phyloP scores from a whole-genome alignment of 2,329 filamentous ascomycete genomes.

The Blastomyces percursus region DNA sequence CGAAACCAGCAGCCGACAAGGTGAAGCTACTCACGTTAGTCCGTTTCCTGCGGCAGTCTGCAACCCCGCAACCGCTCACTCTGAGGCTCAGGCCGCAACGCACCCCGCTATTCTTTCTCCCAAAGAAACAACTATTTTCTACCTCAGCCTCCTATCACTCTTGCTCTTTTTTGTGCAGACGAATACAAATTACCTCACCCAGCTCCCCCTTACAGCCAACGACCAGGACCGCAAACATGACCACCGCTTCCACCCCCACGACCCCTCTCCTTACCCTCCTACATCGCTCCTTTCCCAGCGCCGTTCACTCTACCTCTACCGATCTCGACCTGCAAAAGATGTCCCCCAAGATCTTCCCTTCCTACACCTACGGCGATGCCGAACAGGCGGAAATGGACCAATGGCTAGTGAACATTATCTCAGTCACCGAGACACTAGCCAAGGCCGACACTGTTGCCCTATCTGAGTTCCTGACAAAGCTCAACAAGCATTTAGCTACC shows the following conservation, averaged over 20 bases:
- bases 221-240: slow-evolving; percentile 15
- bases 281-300: slow-evolving; percentile 34
- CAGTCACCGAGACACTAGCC: slow-evolving; percentile 46
- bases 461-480: slow-evolving; percentile 57
- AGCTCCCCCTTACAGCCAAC: neutral
- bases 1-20: slow-evolving; percentile 3
- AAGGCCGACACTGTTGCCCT: slow-evolving; percentile 45
- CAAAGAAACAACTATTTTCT: neutral
- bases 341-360: slow-evolving; percentile 54
- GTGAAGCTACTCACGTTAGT: slow-evolving; percentile 10
- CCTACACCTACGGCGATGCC: slow-evolving; percentile 59
- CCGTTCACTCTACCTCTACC: slow-evolving; percentile 30
- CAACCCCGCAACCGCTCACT: slow-evolving; percentile 13
- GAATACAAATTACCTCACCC: neutral
- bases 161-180: neutral
- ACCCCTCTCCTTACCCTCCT: slow-evolving; percentile 36
- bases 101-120: slow-evolving; percentile 2
- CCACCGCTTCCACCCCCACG: slow-evolving; percentile 29
- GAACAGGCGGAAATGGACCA: slow-evolving; percentile 82
- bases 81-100: neutral
- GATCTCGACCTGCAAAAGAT: slow-evolving; percentile 36
- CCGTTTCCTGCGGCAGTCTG: slow-evolving; percentile 15
- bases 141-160: neutral
- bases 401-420: slow-evolving; percentile 70
- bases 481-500: slow-evolving; percentile 79